Conservation (phyloP, 768 basidiomycete species). For the Dentipellis sp. region DNA sequence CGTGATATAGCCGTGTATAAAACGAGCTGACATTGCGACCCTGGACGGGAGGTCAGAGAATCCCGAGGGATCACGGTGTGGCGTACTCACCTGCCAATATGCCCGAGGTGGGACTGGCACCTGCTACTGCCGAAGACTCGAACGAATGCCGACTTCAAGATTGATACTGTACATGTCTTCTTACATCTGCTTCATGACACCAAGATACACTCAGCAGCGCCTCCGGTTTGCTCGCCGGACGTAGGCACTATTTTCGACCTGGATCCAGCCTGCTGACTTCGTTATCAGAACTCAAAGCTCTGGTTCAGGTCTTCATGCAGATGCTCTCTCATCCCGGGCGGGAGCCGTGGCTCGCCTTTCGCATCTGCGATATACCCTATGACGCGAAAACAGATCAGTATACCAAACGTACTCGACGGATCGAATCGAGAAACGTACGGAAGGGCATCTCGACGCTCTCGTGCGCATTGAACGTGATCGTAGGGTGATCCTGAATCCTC, state of each 20-base stretch:
- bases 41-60: no score
- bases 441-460: slow-evolving; percentile 99
- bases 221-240: neutral
- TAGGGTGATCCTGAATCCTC: slow-evolving; percentile 66
- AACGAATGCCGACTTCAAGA: no score
- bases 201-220: no score
- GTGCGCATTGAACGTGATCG: slow-evolving; percentile 75
- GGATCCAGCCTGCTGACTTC: neutral
- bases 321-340: slow-evolving; percentile 83
- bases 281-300: slow-evolving; percentile 42
- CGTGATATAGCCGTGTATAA: no score
- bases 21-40: no score
- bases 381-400: neutral
- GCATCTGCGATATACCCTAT: slow-evolving; percentile 37
- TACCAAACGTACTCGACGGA: neutral
- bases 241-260: no score
- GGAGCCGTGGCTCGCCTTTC: slow-evolving; percentile 60
- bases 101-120: no score
- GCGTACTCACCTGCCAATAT: no score
- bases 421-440: slow-evolving; percentile 37
- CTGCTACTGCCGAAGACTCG: no score
- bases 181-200: no score
- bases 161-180: no score
- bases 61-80: no score
- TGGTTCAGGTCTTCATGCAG: slow-evolving; percentile 82